phyloP scores from a whole-genome alignment of 805 yeast species.

The Wickerhamomyces chambardii region DNA sequence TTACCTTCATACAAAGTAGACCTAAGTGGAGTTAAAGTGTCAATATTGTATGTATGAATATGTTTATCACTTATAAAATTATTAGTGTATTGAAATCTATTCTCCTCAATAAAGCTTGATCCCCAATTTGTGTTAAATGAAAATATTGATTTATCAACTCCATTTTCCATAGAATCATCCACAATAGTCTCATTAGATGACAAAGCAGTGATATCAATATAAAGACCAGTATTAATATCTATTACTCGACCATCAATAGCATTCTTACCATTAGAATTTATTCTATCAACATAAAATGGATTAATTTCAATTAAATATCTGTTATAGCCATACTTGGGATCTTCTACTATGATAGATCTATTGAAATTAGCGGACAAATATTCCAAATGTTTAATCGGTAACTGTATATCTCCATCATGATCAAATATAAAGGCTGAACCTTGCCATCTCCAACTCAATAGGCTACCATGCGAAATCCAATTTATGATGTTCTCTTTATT shows the following conservation, averaged over 20 bases:
- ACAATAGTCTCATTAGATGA: background rate
- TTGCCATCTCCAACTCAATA: constrained; percentile 50
- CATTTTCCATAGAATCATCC: too few relatives aligned
- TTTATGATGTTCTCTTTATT: constrained; percentile 29
- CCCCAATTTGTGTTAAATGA: too few relatives aligned
- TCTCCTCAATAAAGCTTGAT: too few relatives aligned
- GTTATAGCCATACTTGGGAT: constrained; percentile 30
- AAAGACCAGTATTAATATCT: constrained; percentile 49
- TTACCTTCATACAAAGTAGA: constrained; percentile 5
- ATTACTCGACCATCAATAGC: constrained; percentile 53
- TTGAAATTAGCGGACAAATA: constrained; percentile 32
- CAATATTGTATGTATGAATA: constrained; percentile 2
- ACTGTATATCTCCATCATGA: constrained; percentile 43
- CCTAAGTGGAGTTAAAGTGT: constrained; percentile 3
- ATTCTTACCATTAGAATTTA: constrained; percentile 36
- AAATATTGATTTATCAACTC: too few relatives aligned
- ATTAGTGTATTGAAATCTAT: too few relatives aligned
- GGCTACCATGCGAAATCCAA: constrained; percentile 50
- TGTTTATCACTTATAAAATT: constrained; percentile 2
- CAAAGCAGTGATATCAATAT: constrained; percentile 51
- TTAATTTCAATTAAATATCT: constrained; percentile 36
- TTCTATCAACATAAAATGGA: constrained; percentile 34
- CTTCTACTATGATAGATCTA: constrained; percentile 33
- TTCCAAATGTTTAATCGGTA: constrained; percentile 33
- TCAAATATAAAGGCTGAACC: constrained; percentile 49